A percentile compares a stretch with the other conserved stretches of the same genome.
These are phyloP conservation scores for Torrubiella hemipterigena DNA, from an alignment of 2,329 filamentous ascomycete species.

Conservation along the genomic window DNA sequence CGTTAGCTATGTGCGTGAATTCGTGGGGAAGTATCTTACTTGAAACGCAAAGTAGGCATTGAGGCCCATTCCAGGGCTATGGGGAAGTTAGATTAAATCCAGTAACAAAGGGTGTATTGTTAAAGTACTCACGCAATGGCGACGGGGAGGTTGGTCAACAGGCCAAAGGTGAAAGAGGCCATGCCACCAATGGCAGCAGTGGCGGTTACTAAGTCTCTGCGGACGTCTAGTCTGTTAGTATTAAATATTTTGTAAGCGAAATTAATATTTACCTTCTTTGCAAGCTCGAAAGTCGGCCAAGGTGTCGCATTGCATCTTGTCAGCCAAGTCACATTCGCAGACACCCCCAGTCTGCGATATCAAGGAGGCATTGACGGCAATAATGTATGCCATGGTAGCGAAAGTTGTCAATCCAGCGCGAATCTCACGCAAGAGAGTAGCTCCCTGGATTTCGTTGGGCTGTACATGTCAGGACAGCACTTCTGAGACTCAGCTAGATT, in stretches of 20 bases:
- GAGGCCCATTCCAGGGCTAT: slow-evolving; percentile 53
- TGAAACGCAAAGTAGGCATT: slow-evolving; percentile 59
- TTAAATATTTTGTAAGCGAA: background rate
- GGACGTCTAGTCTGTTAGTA: slow-evolving; percentile 35
- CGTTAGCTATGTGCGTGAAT: background rate
- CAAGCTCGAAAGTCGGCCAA: slow-evolving; percentile 31
- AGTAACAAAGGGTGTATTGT: background rate
- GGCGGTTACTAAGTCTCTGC: slow-evolving; percentile 69
- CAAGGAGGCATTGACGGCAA: slow-evolving; percentile 60
- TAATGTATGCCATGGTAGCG: slow-evolving; percentile 77
- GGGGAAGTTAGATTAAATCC: background rate
- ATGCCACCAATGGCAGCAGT: slow-evolving; percentile 72
- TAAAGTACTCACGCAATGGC: slow-evolving; percentile 56
- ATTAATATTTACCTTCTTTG: slow-evolving; percentile 28
- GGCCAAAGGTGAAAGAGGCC: slow-evolving; percentile 63
- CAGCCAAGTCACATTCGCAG: slow-evolving; percentile 48
- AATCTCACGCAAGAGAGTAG: slow-evolving; percentile 65
- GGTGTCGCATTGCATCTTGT: slow-evolving; percentile 35
- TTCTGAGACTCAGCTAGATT: background rate
- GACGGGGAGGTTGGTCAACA: slow-evolving; percentile 72
- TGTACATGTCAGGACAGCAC: slow-evolving; percentile 16
- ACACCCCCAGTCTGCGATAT: slow-evolving; percentile 67
- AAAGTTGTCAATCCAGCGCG: slow-evolving; percentile 72
- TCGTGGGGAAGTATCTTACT: slow-evolving; percentile 9
- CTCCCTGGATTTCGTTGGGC: slow-evolving; percentile 54